Percentiles rank a stretch among this genome's conserved stretches.
Evolutionary conservation across 2,329 filamentous ascomycete species (phyloP).

Genomic region (Fusarium annulatum): DNA sequence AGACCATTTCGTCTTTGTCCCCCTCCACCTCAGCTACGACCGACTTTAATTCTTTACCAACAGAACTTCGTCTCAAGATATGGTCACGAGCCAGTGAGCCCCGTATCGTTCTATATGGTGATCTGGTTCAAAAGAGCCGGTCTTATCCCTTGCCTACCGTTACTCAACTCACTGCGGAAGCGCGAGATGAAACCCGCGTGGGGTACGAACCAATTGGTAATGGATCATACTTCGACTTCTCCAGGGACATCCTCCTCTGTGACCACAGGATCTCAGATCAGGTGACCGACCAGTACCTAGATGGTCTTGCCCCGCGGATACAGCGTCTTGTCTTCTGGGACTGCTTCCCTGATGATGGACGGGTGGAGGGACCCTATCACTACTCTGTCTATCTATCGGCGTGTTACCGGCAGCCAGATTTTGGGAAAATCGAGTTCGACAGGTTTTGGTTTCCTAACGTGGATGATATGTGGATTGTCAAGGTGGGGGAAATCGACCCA

Average conservation of each 20-base stretch:
- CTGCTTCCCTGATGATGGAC: slow-evolving; percentile 53
- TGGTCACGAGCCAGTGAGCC: slow-evolving; percentile 53
- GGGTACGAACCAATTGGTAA: slow-evolving; percentile 51
- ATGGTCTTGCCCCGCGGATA: slow-evolving; percentile 49
- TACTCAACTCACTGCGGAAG: slow-evolving; percentile 52
- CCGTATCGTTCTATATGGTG: slow-evolving; percentile 51
- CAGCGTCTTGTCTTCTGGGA: slow-evolving; percentile 54
- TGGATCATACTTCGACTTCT: slow-evolving; percentile 53
- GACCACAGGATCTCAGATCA: slow-evolving; percentile 52
- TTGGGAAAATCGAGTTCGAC: slow-evolving; percentile 51
- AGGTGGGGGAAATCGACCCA: slow-evolving; percentile 52
- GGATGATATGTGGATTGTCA: slow-evolving; percentile 54
- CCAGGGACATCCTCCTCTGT: slow-evolving; percentile 53
- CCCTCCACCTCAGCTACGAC: slow-evolving; percentile 25
- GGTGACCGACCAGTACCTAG: slow-evolving; percentile 47
- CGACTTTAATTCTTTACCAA: slow-evolving; percentile 47
- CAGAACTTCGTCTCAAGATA: slow-evolving; percentile 53
- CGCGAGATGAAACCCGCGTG: slow-evolving; percentile 49
- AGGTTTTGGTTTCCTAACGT: slow-evolving; percentile 54
- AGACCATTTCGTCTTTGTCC: slow-evolving; percentile 7
- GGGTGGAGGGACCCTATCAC: slow-evolving; percentile 48
- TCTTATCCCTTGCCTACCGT: slow-evolving; percentile 51
- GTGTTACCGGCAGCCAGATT: slow-evolving; percentile 47
- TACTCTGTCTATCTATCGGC: slow-evolving; percentile 52
- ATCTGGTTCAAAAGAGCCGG: slow-evolving; percentile 46